These are phyloP conservation scores for Ogataea henricii DNA, from an alignment of 805 yeast species.

Conservation along the genomic window DNA sequence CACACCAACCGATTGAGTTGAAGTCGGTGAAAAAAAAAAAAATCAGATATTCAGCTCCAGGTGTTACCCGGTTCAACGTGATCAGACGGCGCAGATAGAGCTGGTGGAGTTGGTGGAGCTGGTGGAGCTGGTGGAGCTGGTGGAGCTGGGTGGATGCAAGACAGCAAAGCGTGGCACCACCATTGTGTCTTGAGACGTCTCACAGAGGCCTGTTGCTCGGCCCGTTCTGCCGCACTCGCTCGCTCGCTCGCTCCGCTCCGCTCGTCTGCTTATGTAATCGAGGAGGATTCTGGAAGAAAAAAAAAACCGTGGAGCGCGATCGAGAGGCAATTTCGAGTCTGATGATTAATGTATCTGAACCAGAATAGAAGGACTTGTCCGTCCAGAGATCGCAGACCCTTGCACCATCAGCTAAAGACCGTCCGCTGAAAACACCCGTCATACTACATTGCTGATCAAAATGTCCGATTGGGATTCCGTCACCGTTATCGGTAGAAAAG, in stretches of 20 bases:
- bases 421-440: too few species aligned
- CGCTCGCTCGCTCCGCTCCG: neutral
- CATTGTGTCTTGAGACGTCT: too few species aligned
- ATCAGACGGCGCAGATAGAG: too few species aligned
- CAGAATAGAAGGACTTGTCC: neutral
- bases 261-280: slow-evolving; percentile 1
- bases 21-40: neutral
- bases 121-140: too few species aligned
- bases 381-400: neutral
- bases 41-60: neutral
- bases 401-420: too few species aligned
- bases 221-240: too few species aligned
- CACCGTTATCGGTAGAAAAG: slow-evolving; percentile 86
- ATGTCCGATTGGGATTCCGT: slow-evolving; percentile 87
- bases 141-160: too few species aligned
- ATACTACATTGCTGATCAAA: neutral
- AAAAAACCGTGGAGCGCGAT: slow-evolving; percentile 2
- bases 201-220: too few species aligned
- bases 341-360: neutral
- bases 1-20: too few species aligned
- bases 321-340: slow-evolving; percentile 2
- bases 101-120: too few species aligned
- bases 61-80: neutral
- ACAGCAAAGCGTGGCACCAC: too few species aligned
- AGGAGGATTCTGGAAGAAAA: slow-evolving; percentile 4